Conservation (phyloP, 192 early-diverging fungal species). For the Coemansia sp. region DNA sequence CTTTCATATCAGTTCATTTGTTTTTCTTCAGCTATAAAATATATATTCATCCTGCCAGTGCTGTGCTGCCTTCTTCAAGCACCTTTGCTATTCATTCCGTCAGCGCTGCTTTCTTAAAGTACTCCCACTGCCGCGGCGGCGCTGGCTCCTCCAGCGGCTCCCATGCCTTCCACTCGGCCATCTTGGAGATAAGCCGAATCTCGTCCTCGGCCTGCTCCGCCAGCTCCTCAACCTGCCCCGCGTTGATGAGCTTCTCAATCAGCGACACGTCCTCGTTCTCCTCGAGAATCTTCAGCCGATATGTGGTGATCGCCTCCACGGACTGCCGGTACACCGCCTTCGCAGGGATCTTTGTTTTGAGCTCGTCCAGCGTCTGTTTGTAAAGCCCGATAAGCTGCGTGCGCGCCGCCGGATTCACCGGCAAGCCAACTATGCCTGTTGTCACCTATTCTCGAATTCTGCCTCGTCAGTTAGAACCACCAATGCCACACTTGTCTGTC, state of each 20-base stretch:
- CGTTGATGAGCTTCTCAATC: conserved; percentile 76
- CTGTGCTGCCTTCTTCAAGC: not conserved
- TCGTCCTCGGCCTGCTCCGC: conserved; percentile 87
- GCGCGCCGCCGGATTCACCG: conserved; percentile 84
- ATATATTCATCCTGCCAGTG: no score
- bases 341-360: conserved; percentile 69
- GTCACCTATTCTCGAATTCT: conserved; percentile 57
- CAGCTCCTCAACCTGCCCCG: conserved; percentile 92
- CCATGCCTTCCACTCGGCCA: conserved; percentile 92
- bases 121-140: conserved; percentile 85
- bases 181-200: conserved; percentile 72
- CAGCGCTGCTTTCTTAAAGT: conserved; percentile 41
- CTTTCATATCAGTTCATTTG: not conserved
- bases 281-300: conserved; percentile 76
- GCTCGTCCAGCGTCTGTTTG: conserved; percentile 69
- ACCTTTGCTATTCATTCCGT: conserved; percentile 23
- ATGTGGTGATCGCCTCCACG: conserved; percentile 70
- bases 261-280: conserved; percentile 65
- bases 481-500: no score
- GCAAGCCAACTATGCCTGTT: conserved; percentile 83
- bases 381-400: conserved; percentile 83
- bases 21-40: no score
- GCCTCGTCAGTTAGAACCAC: no score
- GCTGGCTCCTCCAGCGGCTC: conserved; percentile 75
- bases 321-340: conserved; percentile 80